A percentile compares a stretch with the other conserved stretches of the same genome.
These are phyloP conservation scores for Mollisia scopiformis DNA, from an alignment of 2,329 filamentous ascomycete genomes.

Conservation along the genomic window DNA sequence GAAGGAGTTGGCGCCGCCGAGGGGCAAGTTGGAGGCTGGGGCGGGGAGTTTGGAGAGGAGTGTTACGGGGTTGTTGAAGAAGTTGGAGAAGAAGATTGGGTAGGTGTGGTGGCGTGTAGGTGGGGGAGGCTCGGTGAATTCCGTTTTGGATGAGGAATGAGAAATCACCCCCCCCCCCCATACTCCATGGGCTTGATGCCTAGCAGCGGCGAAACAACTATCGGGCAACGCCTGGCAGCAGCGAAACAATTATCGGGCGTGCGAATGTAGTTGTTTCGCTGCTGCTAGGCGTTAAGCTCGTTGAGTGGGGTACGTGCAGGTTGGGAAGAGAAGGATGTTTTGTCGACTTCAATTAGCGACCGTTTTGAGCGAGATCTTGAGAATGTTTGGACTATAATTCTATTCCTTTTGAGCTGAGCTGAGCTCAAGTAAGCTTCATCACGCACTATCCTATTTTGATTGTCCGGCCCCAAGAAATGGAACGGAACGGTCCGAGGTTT, in stretches of 20 bases:
- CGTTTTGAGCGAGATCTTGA: background rate
- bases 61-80: conserved; percentile 73
- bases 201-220: too few relatives aligned
- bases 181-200: too few relatives aligned
- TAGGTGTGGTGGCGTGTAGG: conserved; percentile 17
- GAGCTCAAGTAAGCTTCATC: background rate
- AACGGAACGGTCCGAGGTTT: background rate
- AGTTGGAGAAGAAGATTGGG: conserved; percentile 69
- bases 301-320: background rate
- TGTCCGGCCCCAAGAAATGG: background rate
- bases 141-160: background rate
- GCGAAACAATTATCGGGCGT: too few relatives aligned
- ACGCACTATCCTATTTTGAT: background rate
- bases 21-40: conserved; percentile 64
- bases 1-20: conserved; percentile 47
- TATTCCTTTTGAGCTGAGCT: background rate
- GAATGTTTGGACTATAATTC: background rate
- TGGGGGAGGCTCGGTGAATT: too few relatives aligned
- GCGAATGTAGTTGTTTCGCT: too few relatives aligned
- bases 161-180: too few relatives aligned
- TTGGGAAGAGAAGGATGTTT: background rate
- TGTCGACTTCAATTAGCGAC: background rate
- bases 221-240: too few relatives aligned
- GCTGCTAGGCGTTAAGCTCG: too few relatives aligned
- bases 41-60: conserved; percentile 71